Percentiles rank a stretch among this genome's conserved stretches.
These are phyloP conservation scores for Suillus americanus DNA, from an alignment of 768 basidiomycete genomes.

Conservation along the genomic window DNA sequence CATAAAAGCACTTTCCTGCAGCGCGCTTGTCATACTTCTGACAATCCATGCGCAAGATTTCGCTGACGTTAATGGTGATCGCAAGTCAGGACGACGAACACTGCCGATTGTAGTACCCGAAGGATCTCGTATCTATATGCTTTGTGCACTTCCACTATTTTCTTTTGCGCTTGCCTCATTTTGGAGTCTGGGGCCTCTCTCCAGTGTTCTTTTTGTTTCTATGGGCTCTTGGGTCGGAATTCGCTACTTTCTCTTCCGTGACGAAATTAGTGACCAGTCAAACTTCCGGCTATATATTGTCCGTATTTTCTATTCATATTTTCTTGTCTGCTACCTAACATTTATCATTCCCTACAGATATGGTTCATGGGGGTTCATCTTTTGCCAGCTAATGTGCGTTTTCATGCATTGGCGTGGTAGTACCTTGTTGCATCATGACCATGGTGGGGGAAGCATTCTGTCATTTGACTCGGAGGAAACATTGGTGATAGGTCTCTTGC, in stretches of 20 bases:
- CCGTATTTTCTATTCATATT: not conserved
- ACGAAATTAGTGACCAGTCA: slow-evolving; percentile 9
- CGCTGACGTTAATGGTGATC: slow-evolving; percentile 32
- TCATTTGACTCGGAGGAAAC: not conserved
- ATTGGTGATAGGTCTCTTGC: not conserved
- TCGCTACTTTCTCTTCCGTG: slow-evolving; percentile 16
- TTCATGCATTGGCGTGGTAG: not conserved
- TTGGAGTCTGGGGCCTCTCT: slow-evolving; percentile 17
- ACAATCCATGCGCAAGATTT: slow-evolving; percentile 41
- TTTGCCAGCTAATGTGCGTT: not conserved
- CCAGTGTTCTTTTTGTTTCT: slow-evolving; percentile 6
- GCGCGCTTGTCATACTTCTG: slow-evolving; percentile 30
- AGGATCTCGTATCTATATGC: slow-evolving; percentile 16
- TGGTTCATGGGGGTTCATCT: not conserved
- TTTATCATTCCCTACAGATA: not conserved
- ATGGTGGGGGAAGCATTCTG: not conserved
- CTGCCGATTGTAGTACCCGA: slow-evolving; percentile 26
- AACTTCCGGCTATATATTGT: slow-evolving; percentile 16
- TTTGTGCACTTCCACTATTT: slow-evolving; percentile 13
- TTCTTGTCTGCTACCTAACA: not conserved
- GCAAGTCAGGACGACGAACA: slow-evolving; percentile 28
- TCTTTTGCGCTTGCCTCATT: slow-evolving; percentile 11
- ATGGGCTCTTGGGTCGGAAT: slow-evolving; percentile 17
- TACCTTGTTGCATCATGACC: not conserved
- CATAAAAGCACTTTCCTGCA: slow-evolving; percentile 16